Evolutionary conservation across 2,329 filamentous ascomycete species (phyloP).

Genomic region (Xylaria digitata): DNA sequence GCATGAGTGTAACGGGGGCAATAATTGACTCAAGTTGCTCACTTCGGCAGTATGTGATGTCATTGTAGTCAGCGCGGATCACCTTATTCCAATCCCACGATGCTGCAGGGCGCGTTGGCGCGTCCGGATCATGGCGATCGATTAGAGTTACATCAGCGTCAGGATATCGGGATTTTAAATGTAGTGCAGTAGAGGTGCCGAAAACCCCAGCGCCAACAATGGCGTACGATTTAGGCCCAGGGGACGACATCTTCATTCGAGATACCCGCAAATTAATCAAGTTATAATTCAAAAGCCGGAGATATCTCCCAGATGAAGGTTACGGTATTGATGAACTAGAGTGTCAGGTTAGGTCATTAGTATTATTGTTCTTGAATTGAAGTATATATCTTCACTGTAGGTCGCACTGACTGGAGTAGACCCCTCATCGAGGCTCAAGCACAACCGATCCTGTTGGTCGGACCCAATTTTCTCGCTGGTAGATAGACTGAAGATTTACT

Average conservation of each 20-base stretch:
- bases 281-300: background rate
- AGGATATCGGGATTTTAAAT: constrained; percentile 65
- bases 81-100: constrained; percentile 82
- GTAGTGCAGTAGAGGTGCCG: constrained; percentile 73
- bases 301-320: background rate
- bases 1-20: background rate
- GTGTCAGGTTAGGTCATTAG: background rate
- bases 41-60: constrained; percentile 68
- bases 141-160: constrained; percentile 65
- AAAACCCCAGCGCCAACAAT: constrained; percentile 75
- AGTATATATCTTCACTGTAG: background rate
- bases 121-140: constrained; percentile 65
- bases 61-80: constrained; percentile 75
- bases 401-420: constrained; percentile 14
- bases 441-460: constrained; percentile 7
- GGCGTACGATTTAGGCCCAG: constrained; percentile 56
- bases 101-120: constrained; percentile 62
- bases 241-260: constrained; percentile 18
- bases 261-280: background rate
- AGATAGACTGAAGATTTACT: background rate
- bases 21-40: constrained; percentile 17
- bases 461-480: constrained; percentile 26
- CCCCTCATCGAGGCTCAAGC: constrained; percentile 29
- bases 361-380: background rate
- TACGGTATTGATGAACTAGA: background rate